A percentile compares a stretch with the other conserved stretches of the same genome.
Conservation (phyloP, 805 yeast genomes). For the Wickerhamiella dianesei region DNA sequence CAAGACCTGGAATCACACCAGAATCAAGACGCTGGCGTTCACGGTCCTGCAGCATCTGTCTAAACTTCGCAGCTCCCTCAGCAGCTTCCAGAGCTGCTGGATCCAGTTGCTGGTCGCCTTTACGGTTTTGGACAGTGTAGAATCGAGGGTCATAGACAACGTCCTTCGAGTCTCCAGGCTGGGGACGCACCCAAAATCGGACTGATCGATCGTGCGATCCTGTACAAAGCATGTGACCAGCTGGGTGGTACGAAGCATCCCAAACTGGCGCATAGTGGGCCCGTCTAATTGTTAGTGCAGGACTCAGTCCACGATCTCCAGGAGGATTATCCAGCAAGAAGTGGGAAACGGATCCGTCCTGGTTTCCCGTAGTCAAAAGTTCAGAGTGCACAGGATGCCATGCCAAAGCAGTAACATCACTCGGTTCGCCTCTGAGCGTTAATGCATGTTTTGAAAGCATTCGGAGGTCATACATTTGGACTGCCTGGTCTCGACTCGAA, state of each 20-base stretch:
- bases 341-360: constrained; percentile 76
- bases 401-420: constrained; percentile 70
- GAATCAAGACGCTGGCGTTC: background rate
- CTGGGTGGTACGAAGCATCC: constrained; percentile 81
- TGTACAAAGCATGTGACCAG: constrained; percentile 80
- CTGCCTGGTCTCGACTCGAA: constrained; percentile 77
- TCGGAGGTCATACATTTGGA: constrained; percentile 76
- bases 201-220: constrained; percentile 92
- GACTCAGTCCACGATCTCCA: constrained; percentile 23
- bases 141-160: background rate
- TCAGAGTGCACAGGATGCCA: constrained; percentile 90
- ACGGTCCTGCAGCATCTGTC: background rate
- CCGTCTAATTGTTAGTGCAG: constrained; percentile 47
- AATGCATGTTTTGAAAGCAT: constrained; percentile 5
- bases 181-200: constrained; percentile 85
- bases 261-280: constrained; percentile 94
- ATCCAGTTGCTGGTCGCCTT: background rate
- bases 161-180: constrained; percentile 73
- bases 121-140: background rate
- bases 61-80: background rate
- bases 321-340: constrained; percentile 43
- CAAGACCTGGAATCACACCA: background rate
- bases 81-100: background rate
- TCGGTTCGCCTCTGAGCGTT: constrained; percentile 54
- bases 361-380: constrained; percentile 70